Evolutionary conservation across 306 rosid species (phyloP).

Genomic region (Vigna hirtella): DNA sequence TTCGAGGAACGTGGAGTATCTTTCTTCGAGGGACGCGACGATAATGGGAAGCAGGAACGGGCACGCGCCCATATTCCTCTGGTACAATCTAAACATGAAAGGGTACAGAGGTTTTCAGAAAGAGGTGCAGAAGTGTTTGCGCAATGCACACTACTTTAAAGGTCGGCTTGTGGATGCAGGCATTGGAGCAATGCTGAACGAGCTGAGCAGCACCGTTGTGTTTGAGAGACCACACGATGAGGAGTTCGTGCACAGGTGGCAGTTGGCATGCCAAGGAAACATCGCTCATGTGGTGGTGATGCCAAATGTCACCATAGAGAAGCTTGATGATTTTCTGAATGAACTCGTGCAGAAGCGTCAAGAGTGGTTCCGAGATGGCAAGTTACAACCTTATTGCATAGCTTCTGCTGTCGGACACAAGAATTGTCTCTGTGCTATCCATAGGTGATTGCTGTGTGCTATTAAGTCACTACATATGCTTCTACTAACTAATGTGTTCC

Average conservation of each 20-base stretch:
- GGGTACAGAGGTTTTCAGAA: constrained; percentile 17
- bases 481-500: neutral
- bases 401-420: neutral
- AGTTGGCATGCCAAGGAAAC: constrained; percentile 23
- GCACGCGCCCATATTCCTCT: constrained; percentile 17
- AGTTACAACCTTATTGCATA: neutral
- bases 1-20: constrained; percentile 8
- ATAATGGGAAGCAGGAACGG: constrained; percentile 18
- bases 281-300: constrained; percentile 23
- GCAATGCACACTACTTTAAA: constrained; percentile 19
- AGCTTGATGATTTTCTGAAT: constrained; percentile 6
- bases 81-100: constrained; percentile 21
- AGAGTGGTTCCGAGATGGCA: neutral
- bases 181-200: constrained; percentile 13
- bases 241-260: constrained; percentile 27
- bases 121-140: constrained; percentile 10
- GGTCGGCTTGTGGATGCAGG: constrained; percentile 1
- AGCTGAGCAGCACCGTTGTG: constrained; percentile 15
- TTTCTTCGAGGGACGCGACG: neutral
- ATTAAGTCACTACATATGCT: neutral
- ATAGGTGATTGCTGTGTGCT: neutral
- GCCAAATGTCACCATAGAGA: constrained; percentile 13
- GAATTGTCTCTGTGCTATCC: constrained; percentile 8
- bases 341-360: constrained; percentile 25
- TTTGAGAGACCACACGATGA: constrained; percentile 22